Evolutionary conservation across 2,329 filamentous ascomycete genomes (phyloP), one percentile per base, ranked within the genome.

Genomic region (Pseudogymnoascus sp.): DNA sequence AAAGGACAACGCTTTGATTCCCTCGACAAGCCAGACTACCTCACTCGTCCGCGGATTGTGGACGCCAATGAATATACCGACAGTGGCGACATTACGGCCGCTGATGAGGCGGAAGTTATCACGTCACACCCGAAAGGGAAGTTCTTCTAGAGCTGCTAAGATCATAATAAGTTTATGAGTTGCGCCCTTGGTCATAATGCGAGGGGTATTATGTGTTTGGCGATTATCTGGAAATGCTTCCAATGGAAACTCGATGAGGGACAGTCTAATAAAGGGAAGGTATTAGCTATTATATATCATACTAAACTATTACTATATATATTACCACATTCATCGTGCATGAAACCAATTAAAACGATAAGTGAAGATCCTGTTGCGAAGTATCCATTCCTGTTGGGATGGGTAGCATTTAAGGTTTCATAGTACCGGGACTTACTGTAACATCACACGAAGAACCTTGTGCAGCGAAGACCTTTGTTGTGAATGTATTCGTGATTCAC

Each of bases 1-100:
- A 80, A 76, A n/a, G 86, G 87, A 2, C 76, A 77, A 43, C 80
- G 82, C 5, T 93, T 93, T 71, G 82, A 85, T 70, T 88, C 84
- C 3, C 76, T 91, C 3, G 89, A 92, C 71, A 80, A 78, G 6
- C 86, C 81, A 7, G 65, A 61, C 6, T 68, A 71, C 46, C 65
- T 71, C n/a, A 61, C 64, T 19, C 62, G 62, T 22, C 24, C 50
- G 64, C 37, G 62, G 62, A 22, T 38, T 40, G 65, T 63, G 31
- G 65, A 63, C 38, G 70, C 72, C 2, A 66, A 66, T 10, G 77
- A 77, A 62, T 69, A 72, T 64, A 67, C 68, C 10, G 62, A 62
- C 8, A 67, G 62, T 31, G 68, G 65, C 33, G 67, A 70, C 38
- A 65, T 68, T 59, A 66, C 65, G 26, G 63, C 61, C 33, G 67